phyloP scores from a whole-genome alignment of 2,329 filamentous ascomycete genomes.

The Podosphaera xanthii region DNA sequence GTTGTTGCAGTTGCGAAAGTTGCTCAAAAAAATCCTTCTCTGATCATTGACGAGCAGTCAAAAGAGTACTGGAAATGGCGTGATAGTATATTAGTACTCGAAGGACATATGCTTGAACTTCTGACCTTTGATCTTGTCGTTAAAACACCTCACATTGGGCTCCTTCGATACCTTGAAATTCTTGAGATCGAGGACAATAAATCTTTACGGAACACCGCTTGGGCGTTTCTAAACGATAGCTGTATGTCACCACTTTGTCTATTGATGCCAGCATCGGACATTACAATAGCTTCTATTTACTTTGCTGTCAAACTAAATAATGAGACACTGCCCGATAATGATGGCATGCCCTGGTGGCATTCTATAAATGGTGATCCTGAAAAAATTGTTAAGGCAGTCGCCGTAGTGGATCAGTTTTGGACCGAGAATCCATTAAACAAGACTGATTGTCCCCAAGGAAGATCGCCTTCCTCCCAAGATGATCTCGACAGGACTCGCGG shows the following conservation, averaged over 20 bases:
- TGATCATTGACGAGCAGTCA: slow-evolving; percentile 84
- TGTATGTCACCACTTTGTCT: slow-evolving; percentile 69
- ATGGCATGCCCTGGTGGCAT: slow-evolving; percentile 69
- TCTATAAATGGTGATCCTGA: slow-evolving; percentile 46
- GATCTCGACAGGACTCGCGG: slow-evolving; percentile 11
- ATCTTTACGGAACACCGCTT: slow-evolving; percentile 59
- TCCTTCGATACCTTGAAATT: slow-evolving; percentile 59
- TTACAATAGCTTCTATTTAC: slow-evolving; percentile 70
- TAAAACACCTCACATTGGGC: slow-evolving; percentile 64
- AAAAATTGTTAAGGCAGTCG: slow-evolving; percentile 50
- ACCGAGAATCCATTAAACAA: slow-evolving; percentile 34
- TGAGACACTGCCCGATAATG: slow-evolving; percentile 50
- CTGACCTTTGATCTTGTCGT: slow-evolving; percentile 87
- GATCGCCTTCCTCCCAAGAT: slow-evolving; percentile 10
- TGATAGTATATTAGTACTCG: slow-evolving; percentile 77
- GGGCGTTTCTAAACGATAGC: slow-evolving; percentile 86
- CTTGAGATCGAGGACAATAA: slow-evolving; percentile 61
- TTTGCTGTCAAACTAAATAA: slow-evolving; percentile 58
- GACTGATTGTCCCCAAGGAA: slow-evolving; percentile 13
- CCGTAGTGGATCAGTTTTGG: slow-evolving; percentile 50
- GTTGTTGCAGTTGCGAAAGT: slow-evolving; percentile 86
- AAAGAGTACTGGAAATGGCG: slow-evolving; percentile 98
- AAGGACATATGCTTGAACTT: slow-evolving; percentile 76
- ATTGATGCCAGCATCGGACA: slow-evolving; percentile 53
- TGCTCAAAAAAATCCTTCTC: slow-evolving; percentile 77